Evolutionary conservation across 495 filamentous ascomycete genomes (phyloP).

Genomic region (Penicillium silybi): DNA sequence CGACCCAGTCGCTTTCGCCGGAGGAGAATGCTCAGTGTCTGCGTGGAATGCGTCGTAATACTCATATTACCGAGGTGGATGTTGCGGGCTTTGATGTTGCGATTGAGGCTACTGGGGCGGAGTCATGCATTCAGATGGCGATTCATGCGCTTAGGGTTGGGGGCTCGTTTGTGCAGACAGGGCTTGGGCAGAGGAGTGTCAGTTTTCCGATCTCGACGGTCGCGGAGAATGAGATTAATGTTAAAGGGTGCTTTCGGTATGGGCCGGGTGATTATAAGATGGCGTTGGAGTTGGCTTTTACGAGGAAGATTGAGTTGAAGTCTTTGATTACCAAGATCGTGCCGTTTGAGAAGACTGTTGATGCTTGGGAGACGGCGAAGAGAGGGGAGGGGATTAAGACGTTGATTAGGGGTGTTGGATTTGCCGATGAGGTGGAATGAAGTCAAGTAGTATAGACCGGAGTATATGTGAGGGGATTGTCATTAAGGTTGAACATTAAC

Average conservation of each 20-base stretch:
- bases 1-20: slow-evolving; percentile 15
- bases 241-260: slow-evolving; percentile 81
- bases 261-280: slow-evolving; percentile 75
- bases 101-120: slow-evolving; percentile 82
- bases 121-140: slow-evolving; percentile 68
- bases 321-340: slow-evolving; percentile 66
- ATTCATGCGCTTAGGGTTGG: slow-evolving; percentile 67
- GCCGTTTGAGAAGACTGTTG: slow-evolving; percentile 65
- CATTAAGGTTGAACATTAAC: not conserved
- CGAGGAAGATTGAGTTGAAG: slow-evolving; percentile 64
- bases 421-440: slow-evolving; percentile 23
- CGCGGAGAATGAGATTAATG: slow-evolving; percentile 75
- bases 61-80: slow-evolving; percentile 7
- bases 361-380: slow-evolving; percentile 75
- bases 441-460: not conserved
- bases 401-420: slow-evolving; percentile 60
- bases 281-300: slow-evolving; percentile 64
- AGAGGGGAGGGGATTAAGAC: slow-evolving; percentile 80
- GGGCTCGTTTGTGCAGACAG: slow-evolving; percentile 81
- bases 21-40: slow-evolving; percentile 34
- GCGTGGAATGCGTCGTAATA: slow-evolving; percentile 3
- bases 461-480: not conserved
- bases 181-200: slow-evolving; percentile 75
- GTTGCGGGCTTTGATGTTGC: slow-evolving; percentile 63
- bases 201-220: slow-evolving; percentile 77